Percentiles rank a stretch among this genome's conserved stretches.
These are phyloP conservation scores for Penicillium coffeae DNA, from an alignment of 495 filamentous ascomycete species.

Conservation along the genomic window DNA sequence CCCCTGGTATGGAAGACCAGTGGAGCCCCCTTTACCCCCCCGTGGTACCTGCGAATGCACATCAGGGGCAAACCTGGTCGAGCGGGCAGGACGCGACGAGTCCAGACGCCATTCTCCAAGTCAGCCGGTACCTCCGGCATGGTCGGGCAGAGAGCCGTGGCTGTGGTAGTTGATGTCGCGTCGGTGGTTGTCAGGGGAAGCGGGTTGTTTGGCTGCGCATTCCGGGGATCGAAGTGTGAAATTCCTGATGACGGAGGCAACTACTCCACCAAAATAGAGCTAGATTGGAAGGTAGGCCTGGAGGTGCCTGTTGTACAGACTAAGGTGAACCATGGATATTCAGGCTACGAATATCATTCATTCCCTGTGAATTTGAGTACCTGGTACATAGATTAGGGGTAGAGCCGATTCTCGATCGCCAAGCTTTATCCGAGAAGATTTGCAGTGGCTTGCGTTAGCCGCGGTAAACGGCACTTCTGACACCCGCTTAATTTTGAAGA, in stretches of 20 bases:
- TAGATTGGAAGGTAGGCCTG: constrained; percentile 3
- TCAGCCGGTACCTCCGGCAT: not conserved
- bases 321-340: too few species aligned
- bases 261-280: not conserved
- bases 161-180: not conserved
- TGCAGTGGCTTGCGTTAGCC: too few species aligned
- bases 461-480: too few species aligned
- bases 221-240: not conserved
- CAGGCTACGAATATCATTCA: too few species aligned
- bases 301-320: not conserved
- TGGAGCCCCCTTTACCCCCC: not conserved
- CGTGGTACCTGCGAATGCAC: not conserved
- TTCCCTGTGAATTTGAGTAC: too few species aligned
- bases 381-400: too few species aligned
- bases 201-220: not conserved
- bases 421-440: too few species aligned
- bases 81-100: constrained; percentile 1
- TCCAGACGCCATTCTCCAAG: not conserved
- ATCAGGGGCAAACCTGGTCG: not conserved
- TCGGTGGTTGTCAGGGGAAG: not conserved
- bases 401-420: too few species aligned
- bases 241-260: not conserved
- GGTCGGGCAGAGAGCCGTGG: not conserved
- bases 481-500: too few species aligned
- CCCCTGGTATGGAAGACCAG: constrained; percentile 9